Percentiles rank a stretch among this genome's conserved stretches.
Evolutionary conservation across 345 rosid species (phyloP).

Genomic region (Euphorbia peplus): DNA sequence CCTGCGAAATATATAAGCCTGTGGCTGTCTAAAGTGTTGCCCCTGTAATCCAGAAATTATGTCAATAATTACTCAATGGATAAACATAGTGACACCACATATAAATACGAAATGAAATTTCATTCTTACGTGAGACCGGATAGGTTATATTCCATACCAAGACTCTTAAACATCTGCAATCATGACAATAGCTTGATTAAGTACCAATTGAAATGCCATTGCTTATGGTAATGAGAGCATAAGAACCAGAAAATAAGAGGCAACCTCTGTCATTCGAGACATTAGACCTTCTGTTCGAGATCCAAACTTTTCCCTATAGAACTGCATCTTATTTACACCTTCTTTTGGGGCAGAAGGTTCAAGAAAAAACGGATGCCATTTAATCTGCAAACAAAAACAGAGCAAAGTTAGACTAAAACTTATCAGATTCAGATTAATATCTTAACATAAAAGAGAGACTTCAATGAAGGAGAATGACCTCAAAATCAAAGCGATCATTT

Average conservation of each 20-base stretch:
- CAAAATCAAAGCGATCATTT: slow-evolving; percentile 62
- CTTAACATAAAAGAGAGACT: slow-evolving; percentile 2
- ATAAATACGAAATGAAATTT: slow-evolving; percentile 1
- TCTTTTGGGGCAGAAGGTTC: slow-evolving; percentile 84
- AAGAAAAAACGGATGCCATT: slow-evolving; percentile 84
- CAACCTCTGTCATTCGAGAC: slow-evolving; percentile 67
- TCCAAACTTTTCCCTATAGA: slow-evolving; percentile 62
- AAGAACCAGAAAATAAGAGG: slow-evolving; percentile 5
- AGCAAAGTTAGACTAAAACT: slow-evolving; percentile 5
- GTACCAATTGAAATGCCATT: slow-evolving; percentile 8
- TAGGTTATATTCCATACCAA: slow-evolving; percentile 71
- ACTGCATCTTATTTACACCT: slow-evolving; percentile 72
- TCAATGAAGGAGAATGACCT: slow-evolving; percentile 33
- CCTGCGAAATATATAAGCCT: slow-evolving; percentile 76
- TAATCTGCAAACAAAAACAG: slow-evolving; percentile 43
- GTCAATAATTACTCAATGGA: slow-evolving; percentile 9
- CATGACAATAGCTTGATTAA: slow-evolving; percentile 6
- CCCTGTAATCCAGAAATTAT: slow-evolving; percentile 41
- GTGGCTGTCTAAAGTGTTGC: slow-evolving; percentile 80
- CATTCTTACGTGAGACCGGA: slow-evolving; percentile 81
- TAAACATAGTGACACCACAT: background rate
- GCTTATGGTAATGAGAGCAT: background rate
- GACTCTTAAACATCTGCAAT: slow-evolving; percentile 60
- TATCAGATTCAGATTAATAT: background rate
- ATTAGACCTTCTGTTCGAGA: slow-evolving; percentile 42